These are phyloP conservation scores for Phalaenopsis equestris DNA, from an alignment of 106 monocot genomes.

Conservation along the genomic window DNA sequence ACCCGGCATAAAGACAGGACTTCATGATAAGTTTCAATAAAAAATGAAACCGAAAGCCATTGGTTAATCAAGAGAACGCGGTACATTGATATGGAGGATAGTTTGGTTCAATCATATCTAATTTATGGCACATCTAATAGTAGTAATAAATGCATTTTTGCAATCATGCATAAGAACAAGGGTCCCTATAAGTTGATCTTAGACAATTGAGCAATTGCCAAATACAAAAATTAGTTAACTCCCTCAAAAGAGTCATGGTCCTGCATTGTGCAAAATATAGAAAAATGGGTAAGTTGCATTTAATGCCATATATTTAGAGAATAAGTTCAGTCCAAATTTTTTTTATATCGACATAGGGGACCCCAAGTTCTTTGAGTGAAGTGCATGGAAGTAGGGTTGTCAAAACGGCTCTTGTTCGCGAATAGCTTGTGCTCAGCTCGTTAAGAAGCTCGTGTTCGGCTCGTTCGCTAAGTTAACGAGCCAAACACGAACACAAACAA, in stretches of 20 bases:
- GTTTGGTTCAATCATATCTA: not conserved
- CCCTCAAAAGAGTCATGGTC: not conserved
- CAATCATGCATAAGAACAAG: not conserved
- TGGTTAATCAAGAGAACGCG: not conserved
- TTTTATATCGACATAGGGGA: too few species aligned
- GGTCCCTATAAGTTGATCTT: not conserved
- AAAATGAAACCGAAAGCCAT: not conserved
- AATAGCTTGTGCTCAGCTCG: too few species aligned
- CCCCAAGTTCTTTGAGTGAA: too few species aligned
- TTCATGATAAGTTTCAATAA: not conserved
- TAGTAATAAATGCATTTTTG: not conserved
- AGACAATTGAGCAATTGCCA: not conserved
- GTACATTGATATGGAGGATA: not conserved
- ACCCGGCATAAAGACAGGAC: too few species aligned
- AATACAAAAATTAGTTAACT: not conserved
- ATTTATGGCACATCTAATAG: not conserved
- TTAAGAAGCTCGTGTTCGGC: too few species aligned
- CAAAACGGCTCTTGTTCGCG: too few species aligned
- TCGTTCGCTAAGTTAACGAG: too few species aligned
- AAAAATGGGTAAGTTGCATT: not conserved
- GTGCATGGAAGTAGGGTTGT: too few species aligned
- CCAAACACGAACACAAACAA: too few species aligned
- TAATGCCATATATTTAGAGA: not conserved
- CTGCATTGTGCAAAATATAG: too few species aligned
- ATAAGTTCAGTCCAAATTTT: too few species aligned